Base-by-base conservation (phyloP, 169 alveolate species). In the Eimeria falciformis region DNA sequence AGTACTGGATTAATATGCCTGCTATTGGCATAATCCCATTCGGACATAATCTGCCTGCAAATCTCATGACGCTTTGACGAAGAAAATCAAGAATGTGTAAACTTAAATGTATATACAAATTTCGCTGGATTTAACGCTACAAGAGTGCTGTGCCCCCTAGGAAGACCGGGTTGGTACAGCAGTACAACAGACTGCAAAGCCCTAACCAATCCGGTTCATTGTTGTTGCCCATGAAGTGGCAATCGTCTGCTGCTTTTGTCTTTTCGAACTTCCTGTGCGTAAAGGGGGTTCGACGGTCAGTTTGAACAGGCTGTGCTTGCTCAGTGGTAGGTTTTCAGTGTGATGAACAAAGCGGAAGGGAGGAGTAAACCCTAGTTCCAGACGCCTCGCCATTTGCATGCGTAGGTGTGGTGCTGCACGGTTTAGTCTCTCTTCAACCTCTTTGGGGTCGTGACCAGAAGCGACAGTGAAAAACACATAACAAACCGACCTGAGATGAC, bases 291-390 rank as follows among this genome's bases (percentile, higher is more conserved):
- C 66, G 18, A 11, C n/a, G 7, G 84, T 46, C 58, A 65, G 29
- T 33, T 50, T 65, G 50, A 45, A 71, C 3, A 66, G 91, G 50
- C 53, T 45, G 55, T 85, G 83, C 56, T 66, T 85, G 91, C 33
- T 50, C 29, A 85, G 18, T 9, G n/a, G 40, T 9, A 29, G 56
- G 56, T 66, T 84, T 12, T 43, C 91, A 12, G 58, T 7, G 21
- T 83, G 91, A 43, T 66, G 79, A 6, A 89, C 33, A 56, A 89
- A 89, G 33, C 89, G 94, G 55, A 91, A 56, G n/a, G 77, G 73
- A 25, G 94, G 94, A 11, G 91, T 91, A n/a, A 29, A 91, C 23
- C 94, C 94, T 1, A 91, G 94, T 47, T 91, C 83, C 73, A 91
- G 71, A 46, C 91, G 86, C 29, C 94, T 58, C 71, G 94, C 94